Evolutionary conservation across 2,329 filamentous ascomycete species (phyloP), one percentile per base, ranked within the genome.

Genomic region (Neonectria magnoliae): DNA sequence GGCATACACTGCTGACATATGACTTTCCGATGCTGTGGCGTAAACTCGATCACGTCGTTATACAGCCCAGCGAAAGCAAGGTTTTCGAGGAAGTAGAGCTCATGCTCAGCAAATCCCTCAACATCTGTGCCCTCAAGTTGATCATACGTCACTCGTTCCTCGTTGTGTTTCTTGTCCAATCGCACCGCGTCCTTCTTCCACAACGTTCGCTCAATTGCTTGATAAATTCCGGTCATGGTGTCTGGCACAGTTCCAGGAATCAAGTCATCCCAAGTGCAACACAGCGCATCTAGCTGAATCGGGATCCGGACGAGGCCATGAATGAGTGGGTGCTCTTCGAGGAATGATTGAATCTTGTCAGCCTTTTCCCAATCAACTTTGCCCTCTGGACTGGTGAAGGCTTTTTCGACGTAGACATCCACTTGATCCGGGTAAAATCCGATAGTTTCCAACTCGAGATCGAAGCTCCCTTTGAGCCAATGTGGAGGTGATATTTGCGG

Each of bases 211-310:
- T 76, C 73, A 42, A 82, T 81, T 2, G 67, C 65, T 66, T 70
- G 14, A 66, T 79, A 80, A 9, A 79, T 51, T 38, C 59, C 65
- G 0, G 79, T 82, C 79, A 82, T 82, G 3, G 78, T 81, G 18
- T 78, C 52, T 3, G 67, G 71, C 5, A 33, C 41, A 25, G 29
- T 27, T 44, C 50, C 44, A 2, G 45, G 27, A 44, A 29, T 14
- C 20, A 71, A 57, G 27, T 71, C 62, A 0, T 74, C 61, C 80
- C 80, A 83, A 16, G 57, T 77, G 50, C 71, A 79, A 62, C 81
- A 83, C 25, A 83, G 60, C 1, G 81, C 81, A 72, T 83, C 82
- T 0, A 84, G 71, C 54, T 79, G 80, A 61, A 83, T 80, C 0
- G 81, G 82, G 45, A 83, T 82, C n/a, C 76, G 79, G 2, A 80